These are phyloP conservation scores for Ceratobasidium sp. DNA, from an alignment of 1,284 basidiomycete species.

Conservation along the genomic window DNA sequence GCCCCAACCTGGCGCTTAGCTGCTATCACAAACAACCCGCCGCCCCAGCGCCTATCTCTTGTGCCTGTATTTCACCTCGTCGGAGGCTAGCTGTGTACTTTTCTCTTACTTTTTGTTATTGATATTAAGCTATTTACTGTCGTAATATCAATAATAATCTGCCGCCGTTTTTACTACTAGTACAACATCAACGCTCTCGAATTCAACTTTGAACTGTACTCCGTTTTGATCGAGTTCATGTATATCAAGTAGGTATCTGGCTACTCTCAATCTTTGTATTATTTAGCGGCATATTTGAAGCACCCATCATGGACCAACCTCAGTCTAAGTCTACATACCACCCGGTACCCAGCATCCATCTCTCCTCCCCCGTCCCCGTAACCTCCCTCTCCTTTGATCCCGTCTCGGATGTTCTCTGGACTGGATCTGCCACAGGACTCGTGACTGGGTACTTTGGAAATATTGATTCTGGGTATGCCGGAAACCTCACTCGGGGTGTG, in stretches of 20 bases:
- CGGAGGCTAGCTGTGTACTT: background rate
- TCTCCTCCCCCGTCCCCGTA: constrained; percentile 34
- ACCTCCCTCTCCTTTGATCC: constrained; percentile 90
- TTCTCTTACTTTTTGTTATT: background rate
- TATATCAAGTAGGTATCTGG: constrained; percentile 4
- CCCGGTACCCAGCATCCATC: constrained; percentile 39
- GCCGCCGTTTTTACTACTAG: background rate
- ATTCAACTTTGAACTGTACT: background rate
- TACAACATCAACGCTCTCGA: background rate
- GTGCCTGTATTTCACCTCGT: constrained; percentile 6
- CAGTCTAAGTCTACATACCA: constrained; percentile 43
- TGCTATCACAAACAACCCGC: background rate
- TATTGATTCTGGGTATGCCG: constrained; percentile 57
- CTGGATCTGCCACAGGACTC: constrained; percentile 81
- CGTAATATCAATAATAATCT: background rate
- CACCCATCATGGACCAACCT: constrained; percentile 17
- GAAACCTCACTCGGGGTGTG: constrained; percentile 70
- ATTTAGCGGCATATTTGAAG: constrained; percentile 3
- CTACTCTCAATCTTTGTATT: background rate
- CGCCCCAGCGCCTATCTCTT: background rate
- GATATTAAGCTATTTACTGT: constrained; percentile 17
- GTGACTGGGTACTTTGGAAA: constrained; percentile 79
- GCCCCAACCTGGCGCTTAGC: constrained; percentile 6
- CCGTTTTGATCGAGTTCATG: constrained; percentile 6
- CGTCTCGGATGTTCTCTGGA: constrained; percentile 91